These are phyloP conservation scores for Cystobasidium sp. DNA, from an alignment of 1,284 basidiomycete genomes.

Conservation along the genomic window DNA sequence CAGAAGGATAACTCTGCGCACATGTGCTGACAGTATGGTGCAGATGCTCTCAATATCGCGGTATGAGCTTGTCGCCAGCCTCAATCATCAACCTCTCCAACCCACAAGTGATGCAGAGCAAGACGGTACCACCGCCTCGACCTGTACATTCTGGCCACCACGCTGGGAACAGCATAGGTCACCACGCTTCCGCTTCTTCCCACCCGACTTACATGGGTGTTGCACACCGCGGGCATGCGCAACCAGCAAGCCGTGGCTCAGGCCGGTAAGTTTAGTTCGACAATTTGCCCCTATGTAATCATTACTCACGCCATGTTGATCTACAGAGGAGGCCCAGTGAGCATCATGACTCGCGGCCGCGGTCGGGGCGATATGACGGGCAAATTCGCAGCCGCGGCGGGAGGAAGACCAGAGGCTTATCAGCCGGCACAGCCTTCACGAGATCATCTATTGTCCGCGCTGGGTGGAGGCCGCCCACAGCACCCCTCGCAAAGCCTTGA, in stretches of 20 bases:
- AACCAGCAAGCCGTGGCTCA: constrained; percentile 1
- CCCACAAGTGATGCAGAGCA: constrained; percentile 26
- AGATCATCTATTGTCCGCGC: neutral
- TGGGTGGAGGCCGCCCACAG: constrained; percentile 9
- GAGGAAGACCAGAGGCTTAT: constrained; percentile 17
- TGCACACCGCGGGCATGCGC: constrained; percentile 23
- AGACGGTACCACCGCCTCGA: neutral
- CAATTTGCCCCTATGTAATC: neutral
- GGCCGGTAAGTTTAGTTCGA: constrained; percentile 5
- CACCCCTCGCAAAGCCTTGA: neutral
- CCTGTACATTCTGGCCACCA: constrained; percentile 1
- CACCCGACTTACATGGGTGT: constrained; percentile 33
- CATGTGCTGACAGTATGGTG: constrained; percentile 24
- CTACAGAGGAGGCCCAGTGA: constrained; percentile 19
- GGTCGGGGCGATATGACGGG: constrained; percentile 14
- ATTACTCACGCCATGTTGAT: neutral
- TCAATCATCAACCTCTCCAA: constrained; percentile 79
- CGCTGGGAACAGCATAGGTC: constrained; percentile 3
- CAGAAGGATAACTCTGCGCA: constrained; percentile 23
- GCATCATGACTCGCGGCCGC: constrained; percentile 1
- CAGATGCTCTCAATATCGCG: constrained; percentile 87
- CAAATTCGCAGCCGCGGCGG: constrained; percentile 28
- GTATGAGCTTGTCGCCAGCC: constrained; percentile 79
- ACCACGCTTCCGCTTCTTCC: constrained; percentile 16
- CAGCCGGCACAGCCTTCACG: constrained; percentile 2